phyloP scores from a whole-genome alignment of 1,284 basidiomycete species.

The Apiotrichum mycotoxinovorans region DNA sequence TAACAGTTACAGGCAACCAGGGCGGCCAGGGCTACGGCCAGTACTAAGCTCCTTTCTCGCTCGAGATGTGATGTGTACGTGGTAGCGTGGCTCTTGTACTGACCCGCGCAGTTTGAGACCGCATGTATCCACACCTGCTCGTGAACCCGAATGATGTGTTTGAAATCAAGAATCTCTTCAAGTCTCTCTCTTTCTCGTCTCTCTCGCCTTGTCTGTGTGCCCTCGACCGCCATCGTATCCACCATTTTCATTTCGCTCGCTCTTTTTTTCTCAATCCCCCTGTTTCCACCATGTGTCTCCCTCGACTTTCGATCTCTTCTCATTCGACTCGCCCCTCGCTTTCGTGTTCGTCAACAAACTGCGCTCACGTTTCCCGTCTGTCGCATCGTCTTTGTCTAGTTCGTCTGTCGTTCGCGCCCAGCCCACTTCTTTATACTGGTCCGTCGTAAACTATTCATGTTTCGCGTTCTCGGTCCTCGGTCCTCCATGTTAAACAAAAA shows the following conservation, averaged over 20 bases:
- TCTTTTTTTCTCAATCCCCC: not conserved
- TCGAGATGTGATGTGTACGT: constrained; percentile 1
- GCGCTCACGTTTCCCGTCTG: not conserved
- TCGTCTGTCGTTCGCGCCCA: constrained; percentile 3
- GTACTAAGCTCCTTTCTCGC: constrained; percentile 31
- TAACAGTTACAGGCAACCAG: constrained; percentile 21
- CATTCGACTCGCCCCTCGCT: constrained; percentile 2
- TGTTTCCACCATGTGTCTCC: constrained; percentile 6
- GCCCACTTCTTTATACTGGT: too few species aligned
- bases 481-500: not conserved
- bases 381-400: constrained; percentile 2
- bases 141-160: constrained; percentile 3
- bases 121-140: constrained; percentile 11
- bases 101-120: constrained; percentile 1
- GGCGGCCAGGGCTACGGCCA: constrained; percentile 38
- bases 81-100: not conserved
- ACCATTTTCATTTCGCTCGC: not conserved
- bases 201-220: constrained; percentile 6
- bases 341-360: not conserved
- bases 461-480: not conserved
- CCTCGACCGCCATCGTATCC: constrained; percentile 4
- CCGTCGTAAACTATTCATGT: not conserved
- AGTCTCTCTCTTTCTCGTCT: constrained; percentile 3
- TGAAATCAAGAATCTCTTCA: constrained; percentile 3
- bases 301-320: constrained; percentile 4